These are phyloP conservation scores for Diddensiella caesifluorescens DNA, from an alignment of 805 yeast genomes.

Conservation along the genomic window DNA sequence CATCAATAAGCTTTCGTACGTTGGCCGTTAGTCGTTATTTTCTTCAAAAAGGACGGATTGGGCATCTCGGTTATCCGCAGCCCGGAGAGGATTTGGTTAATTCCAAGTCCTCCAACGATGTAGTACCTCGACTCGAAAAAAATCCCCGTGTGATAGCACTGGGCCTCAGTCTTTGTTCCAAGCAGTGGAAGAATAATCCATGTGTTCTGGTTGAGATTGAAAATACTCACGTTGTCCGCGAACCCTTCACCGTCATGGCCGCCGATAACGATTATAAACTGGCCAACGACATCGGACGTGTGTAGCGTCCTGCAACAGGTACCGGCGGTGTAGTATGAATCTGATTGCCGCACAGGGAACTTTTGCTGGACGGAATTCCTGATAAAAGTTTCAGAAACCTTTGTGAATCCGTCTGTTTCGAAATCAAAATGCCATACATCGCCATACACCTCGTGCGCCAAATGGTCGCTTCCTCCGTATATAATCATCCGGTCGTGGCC, in stretches of 20 bases:
- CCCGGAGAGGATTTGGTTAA: constrained; percentile 14
- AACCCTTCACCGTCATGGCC: constrained; percentile 23
- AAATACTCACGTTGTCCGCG: constrained; percentile 13
- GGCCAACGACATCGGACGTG: constrained; percentile 14
- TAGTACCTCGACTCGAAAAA: constrained; percentile 21
- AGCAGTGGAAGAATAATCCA: constrained; percentile 20
- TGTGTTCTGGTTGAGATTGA: constrained; percentile 13
- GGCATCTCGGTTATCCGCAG: constrained; percentile 21
- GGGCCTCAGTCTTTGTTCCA: constrained; percentile 22
- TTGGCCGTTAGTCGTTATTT: neutral
- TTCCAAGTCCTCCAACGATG: constrained; percentile 22
- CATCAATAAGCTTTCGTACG: neutral
- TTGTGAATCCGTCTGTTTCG: constrained; percentile 13
- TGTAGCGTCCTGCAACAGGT: constrained; percentile 18
- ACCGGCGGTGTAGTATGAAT: neutral
- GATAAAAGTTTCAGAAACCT: constrained; percentile 6
- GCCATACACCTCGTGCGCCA: constrained; percentile 10
- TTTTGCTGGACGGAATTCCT: constrained; percentile 2
- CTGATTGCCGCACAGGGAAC: constrained; percentile 7
- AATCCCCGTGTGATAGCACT: constrained; percentile 19
- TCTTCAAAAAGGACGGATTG: constrained; percentile 4
- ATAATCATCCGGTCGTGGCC: constrained; percentile 15
- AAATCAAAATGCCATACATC: constrained; percentile 20
- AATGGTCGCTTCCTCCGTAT: constrained; percentile 21
- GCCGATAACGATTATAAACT: constrained; percentile 20